Percentiles rank a stretch among this genome's conserved stretches.
These are phyloP conservation scores for Glaciozyma martinii DNA, from an alignment of 768 basidiomycete species.

Conservation along the genomic window DNA sequence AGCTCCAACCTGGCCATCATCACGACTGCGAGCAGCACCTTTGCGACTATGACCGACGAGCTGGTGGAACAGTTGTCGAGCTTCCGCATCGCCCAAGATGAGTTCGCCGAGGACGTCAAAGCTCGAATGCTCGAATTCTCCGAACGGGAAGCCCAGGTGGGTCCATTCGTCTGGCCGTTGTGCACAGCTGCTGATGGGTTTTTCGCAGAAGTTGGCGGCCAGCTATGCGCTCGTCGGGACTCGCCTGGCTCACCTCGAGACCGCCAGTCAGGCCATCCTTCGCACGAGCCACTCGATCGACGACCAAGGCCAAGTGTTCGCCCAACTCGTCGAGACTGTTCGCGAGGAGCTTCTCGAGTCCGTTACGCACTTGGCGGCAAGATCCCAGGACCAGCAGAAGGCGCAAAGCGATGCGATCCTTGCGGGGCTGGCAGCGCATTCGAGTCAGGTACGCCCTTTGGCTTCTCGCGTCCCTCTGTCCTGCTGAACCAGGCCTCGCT, in stretches of 20 bases:
- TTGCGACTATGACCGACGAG: conserved; percentile 4
- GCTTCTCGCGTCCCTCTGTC: not conserved
- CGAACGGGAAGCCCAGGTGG: not conserved
- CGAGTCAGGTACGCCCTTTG: not conserved
- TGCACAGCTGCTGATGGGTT: too few relatives aligned
- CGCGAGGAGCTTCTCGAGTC: not conserved
- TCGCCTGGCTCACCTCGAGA: conserved; percentile 5
- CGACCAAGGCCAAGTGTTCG: not conserved
- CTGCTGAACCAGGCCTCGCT: not conserved
- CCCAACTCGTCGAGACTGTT: conserved; percentile 11
- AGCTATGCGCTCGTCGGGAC: conserved; percentile 9
- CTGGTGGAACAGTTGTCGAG: conserved; percentile 1
- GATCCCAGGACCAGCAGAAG: not conserved
- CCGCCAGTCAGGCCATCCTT: not conserved
- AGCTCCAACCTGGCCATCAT: conserved; percentile 10
- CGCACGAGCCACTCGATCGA: not conserved
- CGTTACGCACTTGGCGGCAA: not conserved
- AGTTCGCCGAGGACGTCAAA: conserved; percentile 4
- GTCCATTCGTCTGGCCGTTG: not conserved
- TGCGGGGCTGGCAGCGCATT: not conserved
- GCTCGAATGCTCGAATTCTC: conserved; percentile 2
- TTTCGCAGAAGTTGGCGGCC: conserved; percentile 5
- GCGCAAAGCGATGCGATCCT: not conserved
- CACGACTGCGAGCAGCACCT: not conserved
- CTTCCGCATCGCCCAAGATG: conserved; percentile 2